phyloP scores from a whole-genome alignment of 2,329 filamentous ascomycete genomes.

The Ascochyta rabiei region DNA sequence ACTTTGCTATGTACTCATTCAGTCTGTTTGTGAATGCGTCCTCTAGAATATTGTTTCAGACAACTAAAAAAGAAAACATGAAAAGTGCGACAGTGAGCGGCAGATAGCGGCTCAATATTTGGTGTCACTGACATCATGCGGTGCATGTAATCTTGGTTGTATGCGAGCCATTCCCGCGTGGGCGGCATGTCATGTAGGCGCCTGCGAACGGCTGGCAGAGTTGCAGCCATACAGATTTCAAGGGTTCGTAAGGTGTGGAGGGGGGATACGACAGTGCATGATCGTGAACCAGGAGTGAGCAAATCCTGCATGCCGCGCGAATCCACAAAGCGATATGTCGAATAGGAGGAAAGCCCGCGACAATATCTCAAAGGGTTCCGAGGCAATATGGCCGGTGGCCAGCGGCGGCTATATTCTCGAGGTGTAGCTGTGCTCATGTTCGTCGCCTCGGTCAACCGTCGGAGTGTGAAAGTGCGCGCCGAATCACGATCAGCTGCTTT shows the following conservation, averaged over 20 bases:
- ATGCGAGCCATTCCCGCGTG: conserved; percentile 12
- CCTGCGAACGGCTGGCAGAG: conserved; percentile 13
- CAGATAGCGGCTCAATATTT: conserved; percentile 3
- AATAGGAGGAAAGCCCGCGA: conserved; percentile 14
- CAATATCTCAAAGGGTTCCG: background rate
- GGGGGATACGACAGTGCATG: conserved; percentile 22
- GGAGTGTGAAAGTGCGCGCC: conserved; percentile 14
- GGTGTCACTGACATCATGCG: conserved; percentile 3
- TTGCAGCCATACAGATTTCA: conserved; percentile 16
- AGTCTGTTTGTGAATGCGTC: too few species aligned
- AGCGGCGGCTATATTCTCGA: background rate
- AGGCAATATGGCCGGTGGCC: background rate
- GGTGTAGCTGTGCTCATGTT: conserved; percentile 6
- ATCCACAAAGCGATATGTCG: conserved; percentile 16
- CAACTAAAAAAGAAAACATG: too few species aligned
- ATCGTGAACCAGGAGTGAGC: conserved; percentile 25
- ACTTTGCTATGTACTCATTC: too few species aligned
- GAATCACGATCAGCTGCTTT: conserved; percentile 34
- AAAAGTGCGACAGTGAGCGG: conserved; percentile 2
- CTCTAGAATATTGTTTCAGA: too few species aligned
- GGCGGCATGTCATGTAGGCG: conserved; percentile 4
- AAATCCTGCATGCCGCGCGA: conserved; percentile 34
- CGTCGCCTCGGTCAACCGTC: conserved; percentile 12
- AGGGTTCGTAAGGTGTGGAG: conserved; percentile 15
- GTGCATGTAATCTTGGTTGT: conserved; percentile 3